Evolutionary conservation across 2,329 filamentous ascomycete species (phyloP), one percentile per base, ranked within the genome.

Genomic region (Xylariaceae sp.): DNA sequence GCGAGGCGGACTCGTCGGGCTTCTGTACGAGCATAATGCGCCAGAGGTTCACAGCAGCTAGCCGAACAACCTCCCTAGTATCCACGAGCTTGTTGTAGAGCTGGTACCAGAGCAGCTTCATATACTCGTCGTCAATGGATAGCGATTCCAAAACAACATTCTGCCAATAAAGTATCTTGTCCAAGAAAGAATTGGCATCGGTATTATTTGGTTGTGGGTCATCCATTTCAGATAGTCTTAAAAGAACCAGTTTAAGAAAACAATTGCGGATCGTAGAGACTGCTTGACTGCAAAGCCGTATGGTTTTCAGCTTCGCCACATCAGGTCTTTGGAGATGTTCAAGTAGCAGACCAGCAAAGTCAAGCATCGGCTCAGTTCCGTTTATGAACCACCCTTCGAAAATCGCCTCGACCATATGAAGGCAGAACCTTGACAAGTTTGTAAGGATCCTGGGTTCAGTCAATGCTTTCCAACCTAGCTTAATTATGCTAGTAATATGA

Each of bases 371-470:
- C 63, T 92, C 89, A 1, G 90, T 90, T 1, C 93, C 93, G 60
- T 94, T 88, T 58, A 97, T 83, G 67, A 97, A 97, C 91, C 92
- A 97, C 13, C 94, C 94, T 72, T 97, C 94, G 61, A 94, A 97
- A 10, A 96, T 87, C 5, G 91, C 90, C 70, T 99, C 94, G 0
- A 88, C 84, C 69, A 97, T 82, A 67, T 97, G 91, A 2, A 83
- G 77, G 26, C 87, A 85, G 58, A 97, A 88, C 10, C 92, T 84
- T 1, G 89, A 87, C 66, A 99, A 79, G 62, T 99, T 99, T 3
- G 88, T 93, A 43, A 99, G 77, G 1, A 95, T 83, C 55, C 88
- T 86, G 1, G 94, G 90, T 67, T 97, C 92, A 50, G 84, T 83
- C 1, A 97, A 78, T 0, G 87, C 75, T 50, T 86, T 85, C 64